Evolutionary conservation across 768 basidiomycete genomes (phyloP), one percentile per base, ranked within the genome.

Genomic region (Trametes cinnabarina): DNA sequence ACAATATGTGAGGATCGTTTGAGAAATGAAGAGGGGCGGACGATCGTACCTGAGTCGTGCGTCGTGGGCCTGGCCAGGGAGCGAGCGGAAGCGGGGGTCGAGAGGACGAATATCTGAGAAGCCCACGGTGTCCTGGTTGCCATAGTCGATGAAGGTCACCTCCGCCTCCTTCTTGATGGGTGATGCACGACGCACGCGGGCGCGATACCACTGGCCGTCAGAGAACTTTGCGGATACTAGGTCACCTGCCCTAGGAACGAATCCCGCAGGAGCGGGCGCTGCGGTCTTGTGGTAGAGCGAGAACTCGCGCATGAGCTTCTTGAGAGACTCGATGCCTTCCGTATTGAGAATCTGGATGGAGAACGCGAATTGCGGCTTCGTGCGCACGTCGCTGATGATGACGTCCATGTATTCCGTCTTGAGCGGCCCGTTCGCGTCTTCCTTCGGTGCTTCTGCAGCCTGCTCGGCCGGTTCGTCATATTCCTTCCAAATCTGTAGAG

Each of bases 131-230:
- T 96, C 94, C 72, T 94, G 90, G 72, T 99, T 98, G 30, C 96
- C 96, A 68, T 96, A 92, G 70, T 92, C 89, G 64, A 98, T 95
- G 75, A 98, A 98, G 8, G 88, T 87, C 32, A 99, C 88, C 70
- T 97, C 92, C 6, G 93, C 94, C 72, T 97, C 93, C 69, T 90
- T 94, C 75, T 95, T 97, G 40, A 91, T 65, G 4, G 92, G 84
- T 43, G 92, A 95, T n/a, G 84, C 76, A 20, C 91, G 82, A 51
- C 90, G 88, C 59, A 98, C 87, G 75, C 86, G 91, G 42, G 96
- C 96, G 50, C 96, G 90, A 73, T 98, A 98, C 97, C 96, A 99
- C 47, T 87, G 78, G 8, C 92, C 92, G 66, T 97, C 90, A 47
- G 89, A 90, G 74, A 98, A 98, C 69, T 94, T 94, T 17, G 94